phyloP scores from a whole-genome alignment of 1,284 basidiomycete genomes.

The Cryptococcus sp. region DNA sequence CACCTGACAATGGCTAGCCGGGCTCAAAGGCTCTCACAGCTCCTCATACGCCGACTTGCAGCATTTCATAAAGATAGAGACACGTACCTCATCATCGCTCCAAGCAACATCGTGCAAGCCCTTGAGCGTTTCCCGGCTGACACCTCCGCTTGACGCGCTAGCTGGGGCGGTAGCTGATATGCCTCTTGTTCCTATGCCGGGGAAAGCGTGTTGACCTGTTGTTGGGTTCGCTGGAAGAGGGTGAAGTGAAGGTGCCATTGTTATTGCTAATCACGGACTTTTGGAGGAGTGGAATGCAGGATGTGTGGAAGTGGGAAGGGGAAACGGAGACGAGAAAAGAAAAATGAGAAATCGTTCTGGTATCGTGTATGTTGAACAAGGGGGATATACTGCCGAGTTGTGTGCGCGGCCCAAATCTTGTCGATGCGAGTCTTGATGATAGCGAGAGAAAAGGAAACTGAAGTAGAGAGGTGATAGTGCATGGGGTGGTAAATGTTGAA shows the following conservation, averaged over 20 bases:
- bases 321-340: slow-evolving; percentile 3
- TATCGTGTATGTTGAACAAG: slow-evolving; percentile 8
- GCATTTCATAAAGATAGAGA: no score
- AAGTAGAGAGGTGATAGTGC: neutral
- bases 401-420: no score
- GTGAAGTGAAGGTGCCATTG: slow-evolving; percentile 31
- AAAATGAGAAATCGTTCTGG: neutral
- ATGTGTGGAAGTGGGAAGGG: neutral
- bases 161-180: slow-evolving; percentile 23
- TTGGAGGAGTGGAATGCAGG: neutral
- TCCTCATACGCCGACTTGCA: no score
- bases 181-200: slow-evolving; percentile 23
- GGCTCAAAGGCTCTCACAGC: no score
- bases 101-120: slow-evolving; percentile 95
- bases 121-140: slow-evolving; percentile 52
- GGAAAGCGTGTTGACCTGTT: slow-evolving; percentile 45
- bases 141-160: slow-evolving; percentile 37
- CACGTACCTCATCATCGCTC: slow-evolving; percentile 81
- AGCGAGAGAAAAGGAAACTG: neutral
- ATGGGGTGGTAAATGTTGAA: slow-evolving; percentile 6
- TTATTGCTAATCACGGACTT: neutral
- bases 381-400: neutral
- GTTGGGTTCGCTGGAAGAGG: slow-evolving; percentile 50
- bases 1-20: no score
- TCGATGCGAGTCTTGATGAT: neutral